Conservation (phyloP, 1,284 basidiomycete species). For the Melampsora americana region DNA sequence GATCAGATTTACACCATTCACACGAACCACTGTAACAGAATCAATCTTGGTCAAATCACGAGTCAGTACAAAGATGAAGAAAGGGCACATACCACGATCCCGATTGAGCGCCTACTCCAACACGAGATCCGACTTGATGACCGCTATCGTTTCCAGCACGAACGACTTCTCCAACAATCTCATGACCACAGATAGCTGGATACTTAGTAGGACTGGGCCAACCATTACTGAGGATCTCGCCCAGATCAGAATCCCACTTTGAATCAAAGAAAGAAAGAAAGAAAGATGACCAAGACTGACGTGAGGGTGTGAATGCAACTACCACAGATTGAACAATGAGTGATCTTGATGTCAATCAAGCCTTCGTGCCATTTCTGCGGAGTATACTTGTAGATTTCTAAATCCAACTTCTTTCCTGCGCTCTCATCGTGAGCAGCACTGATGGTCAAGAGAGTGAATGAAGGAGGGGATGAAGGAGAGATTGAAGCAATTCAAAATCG, state of each 20-base stretch:
- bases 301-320: slow-evolving; percentile 37
- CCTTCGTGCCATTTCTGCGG: slow-evolving; percentile 31
- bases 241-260: not conserved
- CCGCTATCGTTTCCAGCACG: slow-evolving; percentile 26
- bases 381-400: slow-evolving; percentile 9
- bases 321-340: slow-evolving; percentile 37
- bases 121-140: slow-evolving; percentile 15
- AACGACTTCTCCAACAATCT: slow-evolving; percentile 35
- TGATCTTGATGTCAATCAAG: slow-evolving; percentile 28
- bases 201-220: slow-evolving; percentile 35
- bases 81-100: slow-evolving; percentile 25
- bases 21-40: slow-evolving; percentile 22
- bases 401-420: slow-evolving; percentile 11
- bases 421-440: slow-evolving; percentile 14
- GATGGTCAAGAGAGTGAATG: not conserved
- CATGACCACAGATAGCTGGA: slow-evolving; percentile 36
- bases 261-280: not conserved
- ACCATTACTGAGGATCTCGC: slow-evolving; percentile 9
- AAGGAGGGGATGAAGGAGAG: not conserved
- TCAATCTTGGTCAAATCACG: not conserved
- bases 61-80: not conserved
- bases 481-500: not conserved
- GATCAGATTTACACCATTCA: slow-evolving; percentile 16
- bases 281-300: not conserved
- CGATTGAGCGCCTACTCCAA: slow-evolving; percentile 34